phyloP scores from a whole-genome alignment of 2,329 filamentous ascomycete species.

The Teratosphaeria epicoccoides region DNA sequence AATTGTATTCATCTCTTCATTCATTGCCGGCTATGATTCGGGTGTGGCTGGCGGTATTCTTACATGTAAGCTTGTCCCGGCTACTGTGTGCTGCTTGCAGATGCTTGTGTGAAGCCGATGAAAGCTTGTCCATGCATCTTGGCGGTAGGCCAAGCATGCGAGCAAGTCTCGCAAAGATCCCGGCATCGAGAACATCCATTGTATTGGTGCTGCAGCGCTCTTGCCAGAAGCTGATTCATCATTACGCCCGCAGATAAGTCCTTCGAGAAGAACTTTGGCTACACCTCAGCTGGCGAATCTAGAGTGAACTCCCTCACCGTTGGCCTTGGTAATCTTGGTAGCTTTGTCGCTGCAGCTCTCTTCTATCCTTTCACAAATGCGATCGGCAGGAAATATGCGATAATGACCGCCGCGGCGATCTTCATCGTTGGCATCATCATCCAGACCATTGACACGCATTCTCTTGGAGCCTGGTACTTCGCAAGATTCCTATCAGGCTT shows the following conservation, averaged over 20 bases:
- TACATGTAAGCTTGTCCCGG: neutral
- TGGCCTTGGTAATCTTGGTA: slow-evolving; percentile 41
- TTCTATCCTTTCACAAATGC: slow-evolving; percentile 38
- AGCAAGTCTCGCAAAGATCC: neutral
- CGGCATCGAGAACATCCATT: neutral
- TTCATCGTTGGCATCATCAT: slow-evolving; percentile 33
- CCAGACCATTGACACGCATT: slow-evolving; percentile 37
- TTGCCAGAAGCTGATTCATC: neutral
- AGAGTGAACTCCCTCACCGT: slow-evolving; percentile 31
- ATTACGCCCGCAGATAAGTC: slow-evolving; percentile 1
- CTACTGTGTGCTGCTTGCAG: slow-evolving; percentile 4
- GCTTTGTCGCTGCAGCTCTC: slow-evolving; percentile 40
- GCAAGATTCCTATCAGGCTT: slow-evolving; percentile 39
- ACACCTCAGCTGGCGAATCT: slow-evolving; percentile 14
- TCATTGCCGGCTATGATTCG: neutral
- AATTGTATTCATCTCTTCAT: neutral
- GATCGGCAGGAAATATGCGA: slow-evolving; percentile 34
- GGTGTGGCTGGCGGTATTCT: slow-evolving; percentile 1
- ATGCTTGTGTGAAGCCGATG: slow-evolving; percentile 1
- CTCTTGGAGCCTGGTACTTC: slow-evolving; percentile 33
- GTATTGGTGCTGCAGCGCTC: neutral
- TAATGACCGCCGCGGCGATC: slow-evolving; percentile 34
- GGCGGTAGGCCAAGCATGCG: neutral
- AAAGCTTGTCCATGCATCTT: neutral
- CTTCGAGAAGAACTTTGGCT: slow-evolving; percentile 19